Conservation (phyloP, 2,329 filamentous ascomycete genomes). For the Colletotrichum lupini region DNA sequence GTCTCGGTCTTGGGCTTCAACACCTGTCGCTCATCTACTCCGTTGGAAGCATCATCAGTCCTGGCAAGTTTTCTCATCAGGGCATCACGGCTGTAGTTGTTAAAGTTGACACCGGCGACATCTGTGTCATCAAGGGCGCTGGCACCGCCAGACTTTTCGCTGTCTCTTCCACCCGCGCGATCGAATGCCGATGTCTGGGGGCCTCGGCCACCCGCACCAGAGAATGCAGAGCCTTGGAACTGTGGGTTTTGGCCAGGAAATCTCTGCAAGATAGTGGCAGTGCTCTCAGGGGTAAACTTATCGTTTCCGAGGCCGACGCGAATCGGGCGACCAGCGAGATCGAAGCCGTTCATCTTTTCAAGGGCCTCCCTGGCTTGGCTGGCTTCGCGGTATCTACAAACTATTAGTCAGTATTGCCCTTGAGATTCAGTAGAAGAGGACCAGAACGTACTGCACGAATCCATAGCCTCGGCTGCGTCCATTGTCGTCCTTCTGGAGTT, state of each 20-base stretch:
- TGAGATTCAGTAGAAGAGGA: neutral
- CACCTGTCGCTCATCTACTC: constrained; percentile 76
- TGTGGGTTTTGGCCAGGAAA: constrained; percentile 84
- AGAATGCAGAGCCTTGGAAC: constrained; percentile 92
- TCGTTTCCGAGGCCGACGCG: constrained; percentile 99
- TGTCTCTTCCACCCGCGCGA: constrained; percentile 87
- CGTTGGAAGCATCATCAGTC: constrained; percentile 81
- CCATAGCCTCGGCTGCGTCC: constrained; percentile 94
- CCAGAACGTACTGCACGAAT: constrained; percentile 89
- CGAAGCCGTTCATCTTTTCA: constrained; percentile 99
- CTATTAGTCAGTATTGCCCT: constrained; percentile 54
- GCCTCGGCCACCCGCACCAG: constrained; percentile 87
- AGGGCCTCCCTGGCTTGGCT: constrained; percentile 92
- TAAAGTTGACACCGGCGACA: constrained; percentile 98
- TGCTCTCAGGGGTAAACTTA: constrained; percentile 99
- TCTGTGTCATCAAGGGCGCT: constrained; percentile 98
- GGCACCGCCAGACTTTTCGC: constrained; percentile 89
- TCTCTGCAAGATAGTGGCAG: constrained; percentile 89
- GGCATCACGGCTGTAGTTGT: constrained; percentile 97
- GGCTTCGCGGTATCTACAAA: constrained; percentile 85
- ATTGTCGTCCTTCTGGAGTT: constrained; percentile 95
- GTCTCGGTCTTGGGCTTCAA: constrained; percentile 82
- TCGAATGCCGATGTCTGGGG: constrained; percentile 90
- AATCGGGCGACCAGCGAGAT: constrained; percentile 95
- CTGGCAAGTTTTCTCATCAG: constrained; percentile 98